Evolutionary conservation across 495 filamentous ascomycete genomes (phyloP).

Genomic region (Xanthoparmelia taractica): DNA sequence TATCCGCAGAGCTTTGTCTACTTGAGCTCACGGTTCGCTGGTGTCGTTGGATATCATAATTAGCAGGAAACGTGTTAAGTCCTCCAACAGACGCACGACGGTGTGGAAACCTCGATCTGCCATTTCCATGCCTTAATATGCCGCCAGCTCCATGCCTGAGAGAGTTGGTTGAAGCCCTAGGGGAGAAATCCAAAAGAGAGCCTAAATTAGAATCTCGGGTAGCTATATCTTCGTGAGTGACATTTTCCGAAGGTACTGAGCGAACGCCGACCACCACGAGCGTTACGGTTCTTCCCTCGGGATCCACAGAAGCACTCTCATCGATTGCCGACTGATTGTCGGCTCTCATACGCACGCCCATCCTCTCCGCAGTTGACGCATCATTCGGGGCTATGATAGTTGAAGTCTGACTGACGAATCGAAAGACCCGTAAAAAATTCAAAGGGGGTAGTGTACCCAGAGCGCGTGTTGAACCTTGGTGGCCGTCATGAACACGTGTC

Average conservation of each 20-base stretch:
- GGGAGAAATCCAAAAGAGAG: conserved; percentile 47
- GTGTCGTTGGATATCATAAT: conserved; percentile 45
- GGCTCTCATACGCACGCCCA: conserved; percentile 15
- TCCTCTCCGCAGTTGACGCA: conserved; percentile 23
- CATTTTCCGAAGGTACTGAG: conserved; percentile 52
- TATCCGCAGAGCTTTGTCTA: conserved; percentile 11
- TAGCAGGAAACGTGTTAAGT: conserved; percentile 32
- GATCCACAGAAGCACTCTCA: conserved; percentile 40
- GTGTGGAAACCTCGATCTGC: conserved; percentile 46
- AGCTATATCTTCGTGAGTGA: conserved; percentile 40
- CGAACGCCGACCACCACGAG: conserved; percentile 67
- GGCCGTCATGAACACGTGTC: conserved; percentile 23
- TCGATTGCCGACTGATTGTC: conserved; percentile 30
- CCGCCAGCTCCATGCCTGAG: conserved; percentile 37
- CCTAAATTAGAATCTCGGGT: conserved; percentile 41
- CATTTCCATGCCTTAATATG: conserved; percentile 34
- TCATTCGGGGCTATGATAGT: conserved; percentile 27
- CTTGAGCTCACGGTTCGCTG: conserved; percentile 33
- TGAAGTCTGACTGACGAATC: conserved; percentile 45
- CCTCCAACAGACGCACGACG: conserved; percentile 45
- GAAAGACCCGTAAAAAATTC: conserved; percentile 55
- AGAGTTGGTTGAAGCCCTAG: conserved; percentile 50
- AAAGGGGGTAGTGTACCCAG: conserved; percentile 40
- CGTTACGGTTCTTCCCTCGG: conserved; percentile 56
- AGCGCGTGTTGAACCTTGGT: conserved; percentile 23